A percentile compares a stretch with the other conserved stretches of the same genome.
phyloP scores from a whole-genome alignment of 2,329 filamentous ascomycete genomes.

The Didymella lethalis region DNA sequence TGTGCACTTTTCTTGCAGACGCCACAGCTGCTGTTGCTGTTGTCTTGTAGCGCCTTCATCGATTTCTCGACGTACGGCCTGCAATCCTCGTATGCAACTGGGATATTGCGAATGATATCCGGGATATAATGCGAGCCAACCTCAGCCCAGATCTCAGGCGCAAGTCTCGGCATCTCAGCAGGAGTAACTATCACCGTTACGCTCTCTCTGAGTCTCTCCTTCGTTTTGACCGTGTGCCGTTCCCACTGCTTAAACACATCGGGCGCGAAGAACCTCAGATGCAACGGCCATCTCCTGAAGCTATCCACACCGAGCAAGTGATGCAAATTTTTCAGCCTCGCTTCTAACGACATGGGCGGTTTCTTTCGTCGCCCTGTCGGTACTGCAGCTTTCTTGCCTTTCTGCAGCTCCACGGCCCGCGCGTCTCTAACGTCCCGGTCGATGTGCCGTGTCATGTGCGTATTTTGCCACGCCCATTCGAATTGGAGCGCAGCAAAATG shows the following conservation, averaged over 20 bases:
- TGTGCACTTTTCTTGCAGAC: constrained; percentile 58
- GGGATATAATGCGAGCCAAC: constrained; percentile 39
- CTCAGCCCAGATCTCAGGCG: constrained; percentile 30
- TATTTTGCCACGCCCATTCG: constrained; percentile 95
- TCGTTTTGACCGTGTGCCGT: constrained; percentile 52
- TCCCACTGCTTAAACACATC: constrained; percentile 77
- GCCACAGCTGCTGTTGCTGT: constrained; percentile 50
- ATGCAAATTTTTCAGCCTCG: constrained; percentile 81
- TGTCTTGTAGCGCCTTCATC: constrained; percentile 37
- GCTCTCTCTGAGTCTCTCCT: constrained; percentile 35
- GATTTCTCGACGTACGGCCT: constrained; percentile 63
- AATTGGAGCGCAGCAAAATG: constrained; percentile 90
- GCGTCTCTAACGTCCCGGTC: constrained; percentile 53
- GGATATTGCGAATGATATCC: constrained; percentile 52
- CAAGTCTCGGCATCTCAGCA: constrained; percentile 34
- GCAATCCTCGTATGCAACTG: constrained; percentile 61
- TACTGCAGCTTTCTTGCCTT: constrained; percentile 37
- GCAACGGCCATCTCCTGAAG: constrained; percentile 84
- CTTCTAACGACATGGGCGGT: constrained; percentile 67
- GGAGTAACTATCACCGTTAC: constrained; percentile 44
- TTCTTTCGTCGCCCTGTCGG: constrained; percentile 54
- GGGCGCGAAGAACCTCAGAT: constrained; percentile 76
- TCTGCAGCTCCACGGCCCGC: constrained; percentile 46
- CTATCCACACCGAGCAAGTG: constrained; percentile 79
- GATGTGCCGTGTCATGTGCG: constrained; percentile 82